A percentile compares a stretch with the other conserved stretches of the same genome.
phyloP scores from a whole-genome alignment of 2,329 filamentous ascomycete genomes.

The Calycina herbarum region DNA sequence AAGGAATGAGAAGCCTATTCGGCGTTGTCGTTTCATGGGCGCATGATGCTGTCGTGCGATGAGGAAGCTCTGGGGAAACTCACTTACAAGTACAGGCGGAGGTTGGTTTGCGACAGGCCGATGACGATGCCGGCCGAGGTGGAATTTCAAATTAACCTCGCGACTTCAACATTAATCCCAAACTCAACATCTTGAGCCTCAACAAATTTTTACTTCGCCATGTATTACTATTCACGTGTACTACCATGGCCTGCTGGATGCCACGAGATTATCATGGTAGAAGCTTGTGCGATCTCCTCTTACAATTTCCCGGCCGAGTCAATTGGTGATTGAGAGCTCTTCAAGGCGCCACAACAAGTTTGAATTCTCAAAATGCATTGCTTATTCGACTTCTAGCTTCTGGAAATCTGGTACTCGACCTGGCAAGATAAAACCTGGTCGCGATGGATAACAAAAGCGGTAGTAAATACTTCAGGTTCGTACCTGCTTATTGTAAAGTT shows the following conservation, averaged over 20 bases:
- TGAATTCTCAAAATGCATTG: no score
- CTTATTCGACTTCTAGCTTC: no score
- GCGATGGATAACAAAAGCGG: no score
- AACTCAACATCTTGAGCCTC: not conserved
- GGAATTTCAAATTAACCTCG: not conserved
- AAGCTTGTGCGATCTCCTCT: not conserved
- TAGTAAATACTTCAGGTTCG: no score
- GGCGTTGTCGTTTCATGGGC: conserved; percentile 17
- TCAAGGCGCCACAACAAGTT: no score
- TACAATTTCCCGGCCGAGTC: not conserved
- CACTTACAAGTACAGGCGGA: not conserved
- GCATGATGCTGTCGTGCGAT: conserved; percentile 16
- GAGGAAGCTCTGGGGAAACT: conserved; percentile 7
- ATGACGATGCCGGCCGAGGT: conserved; percentile 16
- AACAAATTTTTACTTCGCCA: not conserved
- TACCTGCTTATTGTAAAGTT: no score
- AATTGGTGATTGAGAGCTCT: no score
- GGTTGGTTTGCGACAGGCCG: conserved; percentile 11
- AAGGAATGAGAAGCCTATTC: conserved; percentile 10
- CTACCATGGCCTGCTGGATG: not conserved
- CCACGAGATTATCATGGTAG: not conserved
- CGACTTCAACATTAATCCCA: not conserved
- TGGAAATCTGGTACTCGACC: no score
- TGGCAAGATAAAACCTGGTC: no score
- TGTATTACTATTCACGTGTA: not conserved